Base-by-base conservation (phyloP, 2,329 filamentous ascomycete genomes). In the Myrmaecium sp. region DNA sequence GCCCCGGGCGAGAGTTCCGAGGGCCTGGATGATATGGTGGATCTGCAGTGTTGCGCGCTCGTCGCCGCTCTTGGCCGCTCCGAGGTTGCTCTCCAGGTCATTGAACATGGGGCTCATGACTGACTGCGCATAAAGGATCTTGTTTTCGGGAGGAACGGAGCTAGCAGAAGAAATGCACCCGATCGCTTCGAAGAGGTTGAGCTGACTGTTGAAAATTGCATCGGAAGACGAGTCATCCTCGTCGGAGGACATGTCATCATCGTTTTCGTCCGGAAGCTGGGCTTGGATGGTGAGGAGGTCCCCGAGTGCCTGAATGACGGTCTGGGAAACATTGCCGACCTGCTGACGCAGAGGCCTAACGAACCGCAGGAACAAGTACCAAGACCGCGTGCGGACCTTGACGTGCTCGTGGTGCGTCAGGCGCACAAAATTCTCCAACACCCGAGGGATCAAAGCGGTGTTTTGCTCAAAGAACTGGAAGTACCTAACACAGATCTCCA, bases 401-500 rank as follows among this genome's bases (percentile, higher is more conserved):
- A 81, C 69, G 42, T 93, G 78, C 17, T 77, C 68, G 44, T 92
- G 82, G 44, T 95, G 91, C 3, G 89, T 80, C 25, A 94, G 68
- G 8, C 74, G 71, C 23, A 98, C 80, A 51, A 98, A 95, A 45
- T 77, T 83, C 43, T 94, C 83, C 21, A 98, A 63, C 1, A 89
- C 82, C 36, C 74, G 76, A 2, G 81, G 80, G 26, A 95, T 91
- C 33, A 81, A 74, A 13, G 75, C 63, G 16, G 73, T 64, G 44
- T 93, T 79, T 30, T 72, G 71, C 45, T 95, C 84, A 47, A 98
- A 95, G 51, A 94, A 92, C 15, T 74, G 69, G 47, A 76, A 80
- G 54, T 98, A 98, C 26, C 89, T 75, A 29, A 93, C 84, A 49
- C 84, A 93, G 18, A 93, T 92, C 51, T 98, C 89, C 84, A 98